Base-by-base conservation (phyloP, 1,139 yeast genomes). In the Pichia sp. region DNA sequence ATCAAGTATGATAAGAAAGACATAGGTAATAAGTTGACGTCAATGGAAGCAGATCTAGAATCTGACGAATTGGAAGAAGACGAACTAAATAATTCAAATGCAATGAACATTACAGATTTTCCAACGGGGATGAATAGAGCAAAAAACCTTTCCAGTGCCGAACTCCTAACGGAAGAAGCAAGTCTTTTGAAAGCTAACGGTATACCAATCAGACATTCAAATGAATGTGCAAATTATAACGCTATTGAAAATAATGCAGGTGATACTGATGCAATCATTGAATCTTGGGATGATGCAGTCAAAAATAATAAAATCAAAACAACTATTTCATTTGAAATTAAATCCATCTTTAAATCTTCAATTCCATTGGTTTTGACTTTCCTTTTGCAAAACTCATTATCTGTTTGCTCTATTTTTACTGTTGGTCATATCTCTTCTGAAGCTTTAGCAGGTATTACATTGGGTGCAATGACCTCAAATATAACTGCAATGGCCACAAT, bases 391-490 rank as follows among this genome's bases (percentile, higher is more conserved):
- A 75, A 74, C 54, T 77, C 83, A 1, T 64, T 79, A 22, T 73
- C 80, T 11, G 76, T 80, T 1, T 79, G 77, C 18, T 77, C 82
- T 1, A 79, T 79, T 9, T 74, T 79, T 55, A 72, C 75, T 22
- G 82, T 79, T 27, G 83, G 84, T 16, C 82, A 77, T 54, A 67
- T 78, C 38, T 81, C 82, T 9, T 76, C 80, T 1, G 71, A 74
- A 26, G 81, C 78, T 48, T 69, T 78, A 50, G 82, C 82, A 4
- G 82, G 82, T 3, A 81, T 77, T 20, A 74, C 80, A 2, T 70
- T 78, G 69, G 82, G 82, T n/a, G 72, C 80, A 4, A 78, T 78
- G 82, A 75, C 80, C 13, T 79, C 80, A 4, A 77, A 76, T 53
- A 77, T 78, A 41, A 73, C 81, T 3, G 82, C 81, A 9, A 76